These are phyloP conservation scores for Acacia pycnantha DNA, from an alignment of 331 rosid genomes.

Conservation along the genomic window DNA sequence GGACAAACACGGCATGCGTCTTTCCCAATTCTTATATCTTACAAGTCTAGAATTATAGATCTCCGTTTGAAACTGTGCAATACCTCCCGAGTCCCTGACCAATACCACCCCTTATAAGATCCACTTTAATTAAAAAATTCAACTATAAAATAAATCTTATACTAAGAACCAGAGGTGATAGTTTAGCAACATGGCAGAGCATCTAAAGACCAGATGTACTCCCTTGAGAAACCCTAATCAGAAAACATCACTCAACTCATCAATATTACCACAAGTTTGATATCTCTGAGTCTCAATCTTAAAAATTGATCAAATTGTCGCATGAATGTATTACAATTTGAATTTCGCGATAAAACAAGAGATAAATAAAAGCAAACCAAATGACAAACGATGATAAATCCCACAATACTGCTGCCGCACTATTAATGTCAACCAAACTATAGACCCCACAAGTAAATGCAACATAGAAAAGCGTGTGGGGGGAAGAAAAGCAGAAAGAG, in stretches of 20 bases:
- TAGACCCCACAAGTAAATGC: slow-evolving; percentile 41
- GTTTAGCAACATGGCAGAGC: background rate
- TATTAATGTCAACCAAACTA: slow-evolving; percentile 41
- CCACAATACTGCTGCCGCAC: slow-evolving; percentile 22
- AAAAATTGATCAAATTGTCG: background rate
- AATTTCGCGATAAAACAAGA: slow-evolving; percentile 4
- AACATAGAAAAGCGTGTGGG: slow-evolving; percentile 40
- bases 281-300: background rate
- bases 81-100: background rate
- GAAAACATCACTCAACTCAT: background rate
- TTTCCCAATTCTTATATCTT: slow-evolving; percentile 3
- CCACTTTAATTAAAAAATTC: too few species aligned
- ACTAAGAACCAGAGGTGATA: too few species aligned
- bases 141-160: too few species aligned
- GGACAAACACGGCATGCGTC: slow-evolving; percentile 8
- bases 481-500: slow-evolving; percentile 28
- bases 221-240: background rate
- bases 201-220: background rate
- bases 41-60: background rate
- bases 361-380: background rate
- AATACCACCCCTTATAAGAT: too few species aligned
- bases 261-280: background rate
- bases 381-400: slow-evolving; percentile 37
- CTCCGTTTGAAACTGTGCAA: background rate
- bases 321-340: background rate